Evolutionary conservation across 1,284 basidiomycete genomes (phyloP).

Genomic region (Stygiomarasmius scandens): DNA sequence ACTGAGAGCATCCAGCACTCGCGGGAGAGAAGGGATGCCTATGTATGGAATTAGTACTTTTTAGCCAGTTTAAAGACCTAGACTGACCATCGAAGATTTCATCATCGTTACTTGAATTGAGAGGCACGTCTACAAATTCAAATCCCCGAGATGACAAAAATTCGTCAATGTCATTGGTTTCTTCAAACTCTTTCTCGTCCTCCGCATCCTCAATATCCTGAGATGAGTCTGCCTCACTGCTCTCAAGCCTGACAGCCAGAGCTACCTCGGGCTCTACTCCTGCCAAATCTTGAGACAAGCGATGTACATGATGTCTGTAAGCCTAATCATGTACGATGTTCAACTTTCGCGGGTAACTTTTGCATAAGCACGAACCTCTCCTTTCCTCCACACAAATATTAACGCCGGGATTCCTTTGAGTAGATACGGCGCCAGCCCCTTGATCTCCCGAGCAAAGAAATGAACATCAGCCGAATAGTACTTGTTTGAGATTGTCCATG

Average conservation of each 20-base stretch:
- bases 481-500: conserved; percentile 82
- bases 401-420: conserved; percentile 62
- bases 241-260: conserved; percentile 62
- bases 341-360: conserved; percentile 15
- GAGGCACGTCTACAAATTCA: conserved; percentile 62
- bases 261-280: conserved; percentile 67
- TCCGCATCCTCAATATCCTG: conserved; percentile 8
- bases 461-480: conserved; percentile 83
- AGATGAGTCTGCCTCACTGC: conserved; percentile 1
- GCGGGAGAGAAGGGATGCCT: conserved; percentile 64
- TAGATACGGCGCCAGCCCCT: conserved; percentile 40
- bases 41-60: conserved; percentile 7
- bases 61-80: background rate
- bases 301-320: conserved; percentile 53
- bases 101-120: conserved; percentile 13
- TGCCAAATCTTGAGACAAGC: conserved; percentile 48
- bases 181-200: conserved; percentile 38
- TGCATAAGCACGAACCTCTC: conserved; percentile 52
- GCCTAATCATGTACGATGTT: conserved; percentile 35
- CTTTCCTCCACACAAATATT: conserved; percentile 68
- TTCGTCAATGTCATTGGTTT: conserved; percentile 56
- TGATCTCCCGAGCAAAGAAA: conserved; percentile 56
- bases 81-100: conserved; percentile 29
- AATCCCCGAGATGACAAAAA: conserved; percentile 71
- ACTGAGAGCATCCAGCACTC: conserved; percentile 75